phyloP scores from a whole-genome alignment of 345 rosid species.

The Salix viminalis region DNA sequence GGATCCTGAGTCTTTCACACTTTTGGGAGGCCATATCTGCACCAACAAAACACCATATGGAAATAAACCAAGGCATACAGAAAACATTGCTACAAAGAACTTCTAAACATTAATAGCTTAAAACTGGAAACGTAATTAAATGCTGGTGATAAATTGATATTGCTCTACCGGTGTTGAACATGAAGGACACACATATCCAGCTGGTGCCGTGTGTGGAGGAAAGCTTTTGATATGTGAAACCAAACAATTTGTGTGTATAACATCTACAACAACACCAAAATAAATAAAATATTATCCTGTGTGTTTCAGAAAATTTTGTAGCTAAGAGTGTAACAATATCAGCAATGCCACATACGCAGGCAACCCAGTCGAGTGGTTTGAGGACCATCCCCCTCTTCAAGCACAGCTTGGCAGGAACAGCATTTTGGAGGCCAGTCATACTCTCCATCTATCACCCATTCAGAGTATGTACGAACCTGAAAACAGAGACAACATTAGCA shows the following conservation, averaged over 20 bases:
- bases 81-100: neutral
- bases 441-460: conserved; percentile 99
- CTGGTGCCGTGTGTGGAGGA: conserved; percentile 95
- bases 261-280: conserved; percentile 43
- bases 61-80: neutral
- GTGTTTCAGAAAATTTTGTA: conserved; percentile 5
- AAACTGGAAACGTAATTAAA: neutral
- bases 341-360: conserved; percentile 66
- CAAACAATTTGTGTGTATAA: conserved; percentile 85
- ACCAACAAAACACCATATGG: conserved; percentile 17
- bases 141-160: neutral
- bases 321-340: conserved; percentile 12
- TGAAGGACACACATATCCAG: conserved; percentile 85
- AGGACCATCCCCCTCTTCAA: conserved; percentile 61
- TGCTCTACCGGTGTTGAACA: conserved; percentile 77
- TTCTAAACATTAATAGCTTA: neutral
- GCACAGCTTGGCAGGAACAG: conserved; percentile 67
- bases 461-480: conserved; percentile 93
- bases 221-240: conserved; percentile 73
- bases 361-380: conserved; percentile 94
- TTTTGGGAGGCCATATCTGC: conserved; percentile 99
- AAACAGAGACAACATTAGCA: conserved; percentile 7
- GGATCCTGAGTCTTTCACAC: conserved; percentile 89
- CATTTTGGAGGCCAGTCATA: conserved; percentile 95
- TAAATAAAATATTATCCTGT: conserved; percentile 8